Conservation (phyloP, 805 yeast species). For the Pichia nakasei region DNA sequence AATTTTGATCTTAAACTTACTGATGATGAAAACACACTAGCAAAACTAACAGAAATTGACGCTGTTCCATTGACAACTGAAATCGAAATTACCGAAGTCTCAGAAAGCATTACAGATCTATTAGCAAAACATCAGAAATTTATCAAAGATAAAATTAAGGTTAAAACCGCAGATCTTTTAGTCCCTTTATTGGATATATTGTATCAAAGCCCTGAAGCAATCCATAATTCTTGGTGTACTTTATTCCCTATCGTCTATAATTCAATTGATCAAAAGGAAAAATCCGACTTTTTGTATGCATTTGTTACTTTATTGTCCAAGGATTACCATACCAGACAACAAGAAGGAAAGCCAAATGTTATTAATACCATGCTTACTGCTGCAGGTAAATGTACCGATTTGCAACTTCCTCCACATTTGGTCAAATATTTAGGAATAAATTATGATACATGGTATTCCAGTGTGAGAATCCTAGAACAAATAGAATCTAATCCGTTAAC, state of each 20-base stretch:
- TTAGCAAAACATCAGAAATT: slow-evolving; percentile 20
- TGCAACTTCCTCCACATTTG: slow-evolving; percentile 89
- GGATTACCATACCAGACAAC: slow-evolving; percentile 89
- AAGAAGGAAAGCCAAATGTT: slow-evolving; percentile 78
- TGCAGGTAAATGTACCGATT: slow-evolving; percentile 57
- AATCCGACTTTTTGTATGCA: slow-evolving; percentile 74
- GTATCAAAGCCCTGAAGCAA: slow-evolving; percentile 70
- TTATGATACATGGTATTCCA: slow-evolving; percentile 86
- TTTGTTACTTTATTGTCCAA: slow-evolving; percentile 73
- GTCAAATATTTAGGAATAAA: slow-evolving; percentile 81
- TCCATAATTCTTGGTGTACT: slow-evolving; percentile 75
- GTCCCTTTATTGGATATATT: slow-evolving; percentile 72
- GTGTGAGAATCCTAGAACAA: slow-evolving; percentile 75
- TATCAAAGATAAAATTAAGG: slow-evolving; percentile 18
- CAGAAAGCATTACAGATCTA: slow-evolving; percentile 12
- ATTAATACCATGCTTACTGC: slow-evolving; percentile 79
- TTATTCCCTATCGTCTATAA: slow-evolving; percentile 75
- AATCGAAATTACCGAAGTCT: slow-evolving; percentile 8
- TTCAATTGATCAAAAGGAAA: slow-evolving; percentile 70
- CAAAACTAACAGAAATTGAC: slow-evolving; percentile 40
- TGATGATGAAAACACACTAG: slow-evolving; percentile 41
- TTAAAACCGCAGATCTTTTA: slow-evolving; percentile 53
- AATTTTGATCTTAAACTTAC: slow-evolving; percentile 38
- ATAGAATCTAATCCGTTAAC: slow-evolving; percentile 37
- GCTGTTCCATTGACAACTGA: slow-evolving; percentile 25